Percentiles rank a stretch among this genome's conserved stretches.
These are phyloP conservation scores for Seiridium unicorne DNA, from an alignment of 2,329 filamentous ascomycete genomes.

Conservation along the genomic window DNA sequence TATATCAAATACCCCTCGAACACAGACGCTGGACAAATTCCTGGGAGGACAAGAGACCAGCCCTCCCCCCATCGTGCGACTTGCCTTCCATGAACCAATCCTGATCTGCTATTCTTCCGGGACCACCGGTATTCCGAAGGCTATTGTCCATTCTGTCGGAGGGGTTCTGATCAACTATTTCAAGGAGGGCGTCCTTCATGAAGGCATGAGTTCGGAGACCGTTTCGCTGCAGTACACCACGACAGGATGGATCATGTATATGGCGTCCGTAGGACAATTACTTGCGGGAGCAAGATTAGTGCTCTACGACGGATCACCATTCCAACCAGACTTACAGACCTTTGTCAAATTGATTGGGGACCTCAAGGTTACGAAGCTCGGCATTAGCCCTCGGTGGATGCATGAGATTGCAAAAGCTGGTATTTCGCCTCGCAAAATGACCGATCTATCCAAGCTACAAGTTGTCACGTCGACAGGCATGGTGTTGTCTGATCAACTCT, in stretches of 20 bases:
- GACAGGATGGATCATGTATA: slow-evolving; percentile 89
- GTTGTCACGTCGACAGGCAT: slow-evolving; percentile 74
- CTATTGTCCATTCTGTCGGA: slow-evolving; percentile 77
- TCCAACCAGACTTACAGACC: slow-evolving; percentile 64
- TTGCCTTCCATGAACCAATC: slow-evolving; percentile 73
- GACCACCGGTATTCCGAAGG: slow-evolving; percentile 81
- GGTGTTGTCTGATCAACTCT: slow-evolving; percentile 74
- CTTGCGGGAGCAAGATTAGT: slow-evolving; percentile 60
- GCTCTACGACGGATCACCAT: slow-evolving; percentile 83
- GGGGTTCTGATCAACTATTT: slow-evolving; percentile 53
- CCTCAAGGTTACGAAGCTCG: slow-evolving; percentile 69
- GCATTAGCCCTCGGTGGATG: slow-evolving; percentile 75
- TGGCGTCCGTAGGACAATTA: slow-evolving; percentile 58
- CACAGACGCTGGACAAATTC: slow-evolving; percentile 45
- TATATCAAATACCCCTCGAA: slow-evolving; percentile 49
- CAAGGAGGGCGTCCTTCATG: slow-evolving; percentile 60
- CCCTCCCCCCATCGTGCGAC: slow-evolving; percentile 53
- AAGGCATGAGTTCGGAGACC: slow-evolving; percentile 35
- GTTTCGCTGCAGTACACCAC: slow-evolving; percentile 58
- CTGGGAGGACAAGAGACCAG: slow-evolving; percentile 29
- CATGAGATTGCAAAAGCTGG: slow-evolving; percentile 66
- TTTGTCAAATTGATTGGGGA: slow-evolving; percentile 63
- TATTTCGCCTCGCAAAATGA: slow-evolving; percentile 59
- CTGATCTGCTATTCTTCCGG: slow-evolving; percentile 78
- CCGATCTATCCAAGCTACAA: slow-evolving; percentile 60